Evolutionary conservation across 345 rosid species (phyloP).

Genomic region (Fremontodendron californicum): DNA sequence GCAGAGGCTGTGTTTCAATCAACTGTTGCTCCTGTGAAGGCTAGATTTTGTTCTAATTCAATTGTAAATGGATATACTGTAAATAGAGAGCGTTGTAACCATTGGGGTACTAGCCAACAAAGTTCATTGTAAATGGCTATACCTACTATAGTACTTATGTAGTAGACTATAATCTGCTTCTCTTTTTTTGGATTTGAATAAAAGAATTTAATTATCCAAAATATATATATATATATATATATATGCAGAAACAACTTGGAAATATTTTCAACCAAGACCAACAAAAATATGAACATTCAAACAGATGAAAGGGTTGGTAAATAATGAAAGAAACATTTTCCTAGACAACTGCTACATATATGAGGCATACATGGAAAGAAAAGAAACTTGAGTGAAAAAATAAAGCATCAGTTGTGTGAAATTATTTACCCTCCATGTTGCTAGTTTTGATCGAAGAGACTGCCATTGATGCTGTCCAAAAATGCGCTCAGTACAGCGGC

Average conservation of each 20-base stretch:
- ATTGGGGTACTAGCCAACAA: no score
- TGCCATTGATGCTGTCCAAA: constrained; percentile 77
- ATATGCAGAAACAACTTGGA: not conserved
- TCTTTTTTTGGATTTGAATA: no score
- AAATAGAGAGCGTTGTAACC: no score
- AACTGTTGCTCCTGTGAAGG: no score
- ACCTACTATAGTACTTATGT: no score
- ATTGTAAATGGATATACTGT: no score
- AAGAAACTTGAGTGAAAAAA: not conserved
- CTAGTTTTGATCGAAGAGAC: constrained; percentile 59
- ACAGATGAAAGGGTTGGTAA: not conserved
- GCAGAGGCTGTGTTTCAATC: no score
- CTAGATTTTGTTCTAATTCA: no score
- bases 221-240: not conserved
- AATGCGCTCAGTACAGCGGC: constrained; percentile 69
- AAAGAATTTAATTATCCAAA: no score
- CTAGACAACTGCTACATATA: not conserved
- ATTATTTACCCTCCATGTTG: constrained; percentile 65
- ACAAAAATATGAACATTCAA: not conserved
- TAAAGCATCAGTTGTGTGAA: not conserved
- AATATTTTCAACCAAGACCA: not conserved
- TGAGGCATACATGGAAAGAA: not conserved
- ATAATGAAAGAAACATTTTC: not conserved
- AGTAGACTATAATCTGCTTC: no score
- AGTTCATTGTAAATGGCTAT: no score